A percentile compares a stretch with the other conserved stretches of the same genome.
These are phyloP conservation scores for Amniculicola lignicola DNA, from an alignment of 495 filamentous ascomycete species.

Conservation along the genomic window DNA sequence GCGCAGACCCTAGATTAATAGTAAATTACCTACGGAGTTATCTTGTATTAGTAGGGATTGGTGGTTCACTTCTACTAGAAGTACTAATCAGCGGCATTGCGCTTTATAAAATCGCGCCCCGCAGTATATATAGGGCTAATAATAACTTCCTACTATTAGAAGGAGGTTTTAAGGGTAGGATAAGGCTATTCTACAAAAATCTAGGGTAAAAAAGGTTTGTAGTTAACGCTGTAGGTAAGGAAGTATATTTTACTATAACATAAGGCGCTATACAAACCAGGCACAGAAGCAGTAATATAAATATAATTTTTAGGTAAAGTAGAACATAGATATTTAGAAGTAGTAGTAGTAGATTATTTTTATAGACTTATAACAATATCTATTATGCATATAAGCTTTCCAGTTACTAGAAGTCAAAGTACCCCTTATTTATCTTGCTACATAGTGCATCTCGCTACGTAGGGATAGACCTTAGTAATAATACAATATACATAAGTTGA, in stretches of 20 bases:
- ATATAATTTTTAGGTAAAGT: conserved; percentile 24
- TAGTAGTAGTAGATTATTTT: conserved; percentile 25
- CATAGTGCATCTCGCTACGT: conserved; percentile 1
- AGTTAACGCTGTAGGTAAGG: conserved; percentile 15
- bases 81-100: not conserved
- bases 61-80: not conserved
- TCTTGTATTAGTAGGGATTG: not conserved
- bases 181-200: conserved; percentile 17
- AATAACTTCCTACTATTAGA: conserved; percentile 7
- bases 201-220: conserved; percentile 5
- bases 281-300: conserved; percentile 19
- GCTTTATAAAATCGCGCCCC: not conserved
- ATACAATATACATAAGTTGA: no score
- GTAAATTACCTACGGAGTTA: not conserved
- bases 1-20: no score
- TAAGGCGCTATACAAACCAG: conserved; percentile 25
- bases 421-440: conserved; percentile 13
- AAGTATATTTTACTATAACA: conserved; percentile 19
- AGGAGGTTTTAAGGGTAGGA: conserved; percentile 6
- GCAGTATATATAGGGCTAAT: conserved; percentile 11
- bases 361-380: conserved; percentile 22
- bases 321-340: conserved; percentile 17
- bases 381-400: conserved; percentile 16
- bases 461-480: not conserved
- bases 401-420: conserved; percentile 11